Evolutionary conservation across 805 yeast genomes (phyloP).

Genomic region (Yarrowia divulgata): DNA sequence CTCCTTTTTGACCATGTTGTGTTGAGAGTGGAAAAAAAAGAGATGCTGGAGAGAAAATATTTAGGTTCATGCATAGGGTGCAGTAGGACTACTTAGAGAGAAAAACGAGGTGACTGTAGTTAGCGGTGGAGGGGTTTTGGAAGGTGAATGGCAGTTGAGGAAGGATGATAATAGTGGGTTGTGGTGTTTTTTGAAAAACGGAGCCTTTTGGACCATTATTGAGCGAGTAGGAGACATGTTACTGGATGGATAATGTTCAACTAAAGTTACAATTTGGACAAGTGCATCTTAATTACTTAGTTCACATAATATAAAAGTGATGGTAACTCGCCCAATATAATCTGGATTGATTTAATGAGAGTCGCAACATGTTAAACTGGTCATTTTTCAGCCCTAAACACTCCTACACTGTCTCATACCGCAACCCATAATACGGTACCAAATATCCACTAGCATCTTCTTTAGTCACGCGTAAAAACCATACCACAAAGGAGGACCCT

Average conservation of each 20-base stretch:
- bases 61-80: slow-evolving; percentile 17
- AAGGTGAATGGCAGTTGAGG: too few species aligned
- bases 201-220: not conserved
- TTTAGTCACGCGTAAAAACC: not conserved
- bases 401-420: too few species aligned
- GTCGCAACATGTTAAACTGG: too few species aligned
- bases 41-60: slow-evolving; percentile 22
- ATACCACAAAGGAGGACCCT: not conserved
- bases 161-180: too few species aligned
- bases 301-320: too few species aligned
- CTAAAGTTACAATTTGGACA: not conserved
- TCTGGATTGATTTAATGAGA: too few species aligned
- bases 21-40: not conserved
- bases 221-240: not conserved
- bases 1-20: slow-evolving; percentile 36
- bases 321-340: too few species aligned
- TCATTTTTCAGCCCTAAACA: too few species aligned
- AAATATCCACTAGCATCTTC: not conserved
- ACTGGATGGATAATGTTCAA: not conserved
- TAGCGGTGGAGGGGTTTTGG: not conserved
- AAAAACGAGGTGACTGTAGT: not conserved
- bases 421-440: not conserved
- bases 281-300: not conserved
- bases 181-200: not conserved
- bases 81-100: not conserved